These are phyloP conservation scores for Diplodia intermedia DNA, from an alignment of 2,329 filamentous ascomycete species.

Conservation along the genomic window DNA sequence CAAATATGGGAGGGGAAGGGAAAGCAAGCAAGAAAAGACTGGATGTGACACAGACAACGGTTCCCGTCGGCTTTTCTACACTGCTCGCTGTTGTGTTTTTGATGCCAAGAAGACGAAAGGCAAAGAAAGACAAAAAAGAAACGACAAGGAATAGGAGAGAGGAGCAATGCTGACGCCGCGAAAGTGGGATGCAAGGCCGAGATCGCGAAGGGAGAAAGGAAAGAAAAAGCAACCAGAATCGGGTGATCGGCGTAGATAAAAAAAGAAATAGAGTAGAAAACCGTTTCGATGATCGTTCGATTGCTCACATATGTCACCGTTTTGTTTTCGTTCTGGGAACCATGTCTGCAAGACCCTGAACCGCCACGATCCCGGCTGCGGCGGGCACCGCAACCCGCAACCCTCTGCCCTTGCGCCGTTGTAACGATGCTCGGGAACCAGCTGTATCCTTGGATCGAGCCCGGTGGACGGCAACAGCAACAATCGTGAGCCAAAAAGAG, in stretches of 20 bases:
- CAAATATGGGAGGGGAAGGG: not conserved
- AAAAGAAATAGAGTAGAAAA: not conserved
- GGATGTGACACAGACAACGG: not conserved
- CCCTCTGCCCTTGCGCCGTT: not conserved
- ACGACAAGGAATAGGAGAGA: not conserved
- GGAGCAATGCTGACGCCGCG: not conserved
- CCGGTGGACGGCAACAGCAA: not conserved
- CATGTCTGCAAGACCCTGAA: not conserved
- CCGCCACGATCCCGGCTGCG: not conserved
- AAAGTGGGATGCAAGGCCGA: not conserved
- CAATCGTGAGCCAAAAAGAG: not conserved
- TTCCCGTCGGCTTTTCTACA: not conserved
- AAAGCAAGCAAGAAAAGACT: too few species aligned
- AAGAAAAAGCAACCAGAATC: not conserved
- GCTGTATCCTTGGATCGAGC: not conserved
- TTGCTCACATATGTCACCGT: not conserved
- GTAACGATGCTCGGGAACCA: not conserved
- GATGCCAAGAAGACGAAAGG: not conserved
- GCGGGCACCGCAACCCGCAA: not conserved
- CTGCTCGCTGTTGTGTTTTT: not conserved
- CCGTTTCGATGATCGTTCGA: not conserved
- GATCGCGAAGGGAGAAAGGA: not conserved
- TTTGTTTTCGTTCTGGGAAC: not conserved
- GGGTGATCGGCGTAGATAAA: not conserved
- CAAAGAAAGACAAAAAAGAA: not conserved